Evolutionary conservation across 2,329 filamentous ascomycete genomes (phyloP).

Genomic region (Fusarium veterinarium): DNA sequence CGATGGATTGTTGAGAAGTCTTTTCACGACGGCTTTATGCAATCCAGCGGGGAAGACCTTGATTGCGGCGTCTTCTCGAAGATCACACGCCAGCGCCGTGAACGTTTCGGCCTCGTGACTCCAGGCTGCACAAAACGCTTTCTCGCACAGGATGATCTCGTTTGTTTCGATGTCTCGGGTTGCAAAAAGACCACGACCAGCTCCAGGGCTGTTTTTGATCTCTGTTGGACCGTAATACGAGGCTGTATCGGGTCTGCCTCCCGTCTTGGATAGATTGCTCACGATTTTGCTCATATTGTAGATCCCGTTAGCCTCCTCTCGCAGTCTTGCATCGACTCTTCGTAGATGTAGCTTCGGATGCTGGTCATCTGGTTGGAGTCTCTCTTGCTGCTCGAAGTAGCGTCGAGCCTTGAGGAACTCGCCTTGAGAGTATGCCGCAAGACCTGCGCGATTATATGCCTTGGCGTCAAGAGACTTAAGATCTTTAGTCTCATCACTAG

Average conservation of each 20-base stretch:
- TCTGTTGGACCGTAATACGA: conserved; percentile 44
- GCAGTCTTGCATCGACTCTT: conserved; percentile 37
- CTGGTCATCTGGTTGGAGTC: conserved; percentile 42
- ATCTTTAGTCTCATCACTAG: background rate
- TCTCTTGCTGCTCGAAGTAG: conserved; percentile 40
- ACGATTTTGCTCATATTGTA: conserved; percentile 43
- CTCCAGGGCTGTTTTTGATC: conserved; percentile 41
- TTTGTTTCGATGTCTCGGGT: conserved; percentile 45
- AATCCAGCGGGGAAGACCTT: conserved; percentile 48
- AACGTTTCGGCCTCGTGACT: conserved; percentile 46
- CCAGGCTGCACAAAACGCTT: conserved; percentile 49
- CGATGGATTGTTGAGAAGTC: conserved; percentile 45
- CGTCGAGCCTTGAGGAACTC: conserved; percentile 38
- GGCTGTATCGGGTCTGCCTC: conserved; percentile 48
- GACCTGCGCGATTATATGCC: conserved; percentile 49
- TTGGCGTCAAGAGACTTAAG: conserved; percentile 45
- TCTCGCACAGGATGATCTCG: conserved; percentile 51
- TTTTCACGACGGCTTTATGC: conserved; percentile 45
- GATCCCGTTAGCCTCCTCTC: conserved; percentile 36
- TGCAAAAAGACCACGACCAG: conserved; percentile 54
- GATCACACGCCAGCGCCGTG: conserved; percentile 48
- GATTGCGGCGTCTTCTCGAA: conserved; percentile 43
- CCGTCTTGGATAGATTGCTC: conserved; percentile 37
- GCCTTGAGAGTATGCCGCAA: conserved; percentile 46
- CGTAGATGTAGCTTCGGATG: conserved; percentile 32